phyloP scores from a whole-genome alignment of 2,329 filamentous ascomycete species.

The Hymenoscyphus linearis region DNA sequence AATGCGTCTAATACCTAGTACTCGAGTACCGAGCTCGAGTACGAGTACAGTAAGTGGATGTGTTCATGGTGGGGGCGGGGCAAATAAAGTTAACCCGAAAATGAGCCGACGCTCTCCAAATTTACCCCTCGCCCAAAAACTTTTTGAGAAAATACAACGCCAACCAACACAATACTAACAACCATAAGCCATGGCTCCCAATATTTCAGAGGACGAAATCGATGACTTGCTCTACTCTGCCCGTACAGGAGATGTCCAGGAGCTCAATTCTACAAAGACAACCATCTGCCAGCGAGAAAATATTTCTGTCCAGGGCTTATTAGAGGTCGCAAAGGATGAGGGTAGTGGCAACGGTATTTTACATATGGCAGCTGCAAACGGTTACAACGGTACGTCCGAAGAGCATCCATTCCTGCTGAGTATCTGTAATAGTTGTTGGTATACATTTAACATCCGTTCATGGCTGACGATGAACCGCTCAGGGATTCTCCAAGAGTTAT shows the following conservation, averaged over 20 bases:
- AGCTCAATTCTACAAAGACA: constrained; percentile 56
- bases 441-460: neutral
- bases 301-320: constrained; percentile 53
- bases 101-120: neutral
- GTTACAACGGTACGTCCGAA: constrained; percentile 61
- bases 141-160: neutral
- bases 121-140: neutral
- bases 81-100: too few relatives aligned
- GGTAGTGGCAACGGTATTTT: constrained; percentile 72
- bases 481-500: constrained; percentile 43
- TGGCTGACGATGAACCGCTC: neutral
- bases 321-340: constrained; percentile 66
- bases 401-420: neutral
- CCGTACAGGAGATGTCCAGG: constrained; percentile 68
- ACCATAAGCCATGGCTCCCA: constrained; percentile 24
- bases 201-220: constrained; percentile 70
- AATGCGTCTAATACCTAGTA: too few relatives aligned
- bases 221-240: constrained; percentile 90
- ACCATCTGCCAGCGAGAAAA: constrained; percentile 58
- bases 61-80: too few relatives aligned
- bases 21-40: too few relatives aligned
- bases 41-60: too few relatives aligned
- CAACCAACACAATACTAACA: neutral
- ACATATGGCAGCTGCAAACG: constrained; percentile 92
- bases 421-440: neutral